A percentile compares a stretch with the other conserved stretches of the same genome.
These are phyloP conservation scores for Talaromyces sp. DNA, from an alignment of 2,329 filamentous ascomycete genomes.

Conservation along the genomic window DNA sequence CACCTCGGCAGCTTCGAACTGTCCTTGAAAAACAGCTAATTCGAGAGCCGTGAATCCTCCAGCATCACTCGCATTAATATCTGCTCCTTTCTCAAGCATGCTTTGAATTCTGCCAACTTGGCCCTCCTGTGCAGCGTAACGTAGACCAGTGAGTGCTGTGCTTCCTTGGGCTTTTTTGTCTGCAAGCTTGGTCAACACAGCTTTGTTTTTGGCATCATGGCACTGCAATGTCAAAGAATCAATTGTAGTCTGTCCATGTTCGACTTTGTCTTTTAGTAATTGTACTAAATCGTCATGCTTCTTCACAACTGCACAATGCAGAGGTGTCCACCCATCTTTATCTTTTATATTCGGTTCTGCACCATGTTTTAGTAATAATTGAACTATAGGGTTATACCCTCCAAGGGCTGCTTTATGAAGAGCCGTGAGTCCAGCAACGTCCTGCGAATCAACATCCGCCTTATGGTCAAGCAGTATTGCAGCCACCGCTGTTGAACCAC, in stretches of 20 bases:
- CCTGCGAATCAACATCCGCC: constrained; percentile 16
- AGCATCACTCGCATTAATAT: constrained; percentile 6
- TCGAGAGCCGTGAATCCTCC: constrained; percentile 1
- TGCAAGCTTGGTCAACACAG: neutral
- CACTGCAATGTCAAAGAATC: neutral
- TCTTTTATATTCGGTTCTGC: constrained; percentile 39
- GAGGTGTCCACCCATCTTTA: constrained; percentile 38
- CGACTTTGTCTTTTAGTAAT: constrained; percentile 27
- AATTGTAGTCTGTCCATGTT: neutral
- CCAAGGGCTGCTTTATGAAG: constrained; percentile 17
- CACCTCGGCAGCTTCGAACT: neutral
- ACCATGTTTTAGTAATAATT: constrained; percentile 41
- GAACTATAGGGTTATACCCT: constrained; percentile 29
- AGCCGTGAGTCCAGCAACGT: constrained; percentile 14
- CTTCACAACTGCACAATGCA: constrained; percentile 39
- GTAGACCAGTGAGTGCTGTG: neutral
- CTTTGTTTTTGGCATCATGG: neutral
- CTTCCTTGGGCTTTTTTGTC: neutral
- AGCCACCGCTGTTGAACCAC: neutral
- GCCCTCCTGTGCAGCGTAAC: constrained; percentile 4
- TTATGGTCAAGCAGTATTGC: constrained; percentile 12
- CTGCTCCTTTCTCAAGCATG: constrained; percentile 10
- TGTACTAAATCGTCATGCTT: constrained; percentile 36
- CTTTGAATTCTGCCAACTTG: neutral
- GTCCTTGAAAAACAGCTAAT: neutral